Base-by-base conservation (phyloP, 352 stramenopile genomes). In the Phytopythium kandeliae region DNA sequence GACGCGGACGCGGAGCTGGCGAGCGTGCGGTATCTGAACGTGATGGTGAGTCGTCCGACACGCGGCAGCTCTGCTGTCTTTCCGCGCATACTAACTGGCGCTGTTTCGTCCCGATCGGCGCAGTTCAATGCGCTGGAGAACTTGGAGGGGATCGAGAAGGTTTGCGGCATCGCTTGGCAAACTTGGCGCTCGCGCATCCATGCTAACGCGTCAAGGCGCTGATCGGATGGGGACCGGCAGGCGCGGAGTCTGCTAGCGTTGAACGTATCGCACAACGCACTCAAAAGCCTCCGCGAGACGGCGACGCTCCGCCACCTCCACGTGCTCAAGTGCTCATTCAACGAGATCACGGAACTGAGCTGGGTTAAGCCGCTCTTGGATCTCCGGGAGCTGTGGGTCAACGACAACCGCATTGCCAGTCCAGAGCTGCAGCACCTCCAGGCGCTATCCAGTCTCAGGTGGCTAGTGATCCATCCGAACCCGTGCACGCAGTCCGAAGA, bases 401-500 rank as follows among this genome's bases (percentile, higher is more conserved):
- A 73, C 51, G 51, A 75, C 17, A 92, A 92, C 40, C 48, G 48
- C 8, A 55, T 92, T n/a, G 69, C 78, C 41, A 66, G 45, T 15
- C 42, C 65, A 0, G 67, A 89, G 51, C 49, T 92, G 17, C 53
- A 59, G 28, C 64, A 81, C 48, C 51, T 92, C 19, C 57, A 67
- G 41, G n/a, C 64, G 9, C 60, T 87, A 3, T 51, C 40, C 2
- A 56, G 66, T 35, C 66, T 92, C 13, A 57, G 65, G 31, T 78
- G 62, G 17, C 60, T 92, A 17, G 55, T 87, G 22, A 41, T 89
- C 10, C 76, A 87, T 28, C 71, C 78, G 17, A 92, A 92, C 60
- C 80, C 80, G 24, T 89, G 76, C 56, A 87, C 78, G 0, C 58
- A 81, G 17, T 42, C 37, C 17, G 48, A 63, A 9, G 63, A 74